phyloP scores from a whole-genome alignment of 2,329 filamentous ascomycete genomes.

The Davidsoniella australis region DNA sequence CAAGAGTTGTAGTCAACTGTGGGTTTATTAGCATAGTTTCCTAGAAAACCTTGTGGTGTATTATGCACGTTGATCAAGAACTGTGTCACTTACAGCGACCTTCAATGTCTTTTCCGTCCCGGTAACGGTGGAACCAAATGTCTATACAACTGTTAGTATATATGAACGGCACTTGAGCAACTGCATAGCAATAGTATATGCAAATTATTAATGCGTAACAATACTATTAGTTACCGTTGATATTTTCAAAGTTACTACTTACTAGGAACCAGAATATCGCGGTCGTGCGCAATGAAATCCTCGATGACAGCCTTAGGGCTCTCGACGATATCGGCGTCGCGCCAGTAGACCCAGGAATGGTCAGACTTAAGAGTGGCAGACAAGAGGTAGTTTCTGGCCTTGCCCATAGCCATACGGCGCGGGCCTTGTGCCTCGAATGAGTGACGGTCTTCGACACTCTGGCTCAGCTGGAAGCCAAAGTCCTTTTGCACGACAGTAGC shows the following conservation, averaged over 20 bases:
- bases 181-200: not conserved
- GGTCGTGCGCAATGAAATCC: conserved; percentile 87
- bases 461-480: conserved; percentile 59
- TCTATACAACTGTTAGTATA: conserved; percentile 33
- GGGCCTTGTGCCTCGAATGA: conserved; percentile 76
- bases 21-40: not conserved
- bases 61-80: not conserved
- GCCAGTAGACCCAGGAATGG: conserved; percentile 98
- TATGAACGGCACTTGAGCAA: not conserved
- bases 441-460: conserved; percentile 70
- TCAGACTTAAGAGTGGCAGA: conserved; percentile 72
- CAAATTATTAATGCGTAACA: not conserved
- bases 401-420: conserved; percentile 75
- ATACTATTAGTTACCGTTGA: not conserved
- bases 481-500: conserved; percentile 80
- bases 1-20: conserved; percentile 97
- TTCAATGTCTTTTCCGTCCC: conserved; percentile 70
- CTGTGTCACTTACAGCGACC: conserved; percentile 57
- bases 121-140: conserved; percentile 87
- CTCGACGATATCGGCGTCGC: conserved; percentile 90
- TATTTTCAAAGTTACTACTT: conserved; percentile 24
- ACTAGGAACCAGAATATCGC: conserved; percentile 90
- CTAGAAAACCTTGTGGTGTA: not conserved
- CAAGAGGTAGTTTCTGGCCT: conserved; percentile 81
- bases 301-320: conserved; percentile 77